Base-by-base conservation (phyloP, 2,329 filamentous ascomycete species). In the Ceratocystis cubensis region DNA sequence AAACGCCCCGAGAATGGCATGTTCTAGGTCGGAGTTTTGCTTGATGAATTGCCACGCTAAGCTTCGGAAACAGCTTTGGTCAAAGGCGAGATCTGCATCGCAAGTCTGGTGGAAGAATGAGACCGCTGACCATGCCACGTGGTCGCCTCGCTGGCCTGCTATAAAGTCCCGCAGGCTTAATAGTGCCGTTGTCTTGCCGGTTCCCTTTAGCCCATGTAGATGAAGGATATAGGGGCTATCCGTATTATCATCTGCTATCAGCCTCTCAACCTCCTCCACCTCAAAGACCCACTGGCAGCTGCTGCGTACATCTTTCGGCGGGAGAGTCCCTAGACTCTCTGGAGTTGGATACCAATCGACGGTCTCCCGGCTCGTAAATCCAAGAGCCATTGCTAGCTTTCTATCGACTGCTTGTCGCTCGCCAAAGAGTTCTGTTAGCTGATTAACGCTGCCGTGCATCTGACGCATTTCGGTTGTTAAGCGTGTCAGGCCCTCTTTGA, bases 151-250 rank as follows among this genome's bases (percentile, higher is more conserved):
- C 2, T 4, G 20, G 2, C 13, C 28, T 15, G 28, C 30, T n/a
- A 64, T 5, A n/a, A 33, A 46, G 3, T 10, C 62, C 1, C 25
- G 7, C 44, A 64, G 25, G 2, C 13, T 20, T 22, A 50, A 13
- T 10, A 64, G 62, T 20, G 44, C 62, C 15, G 62, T 17, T 5
- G 62, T 64, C 45, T 64, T 64, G 17, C 62, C 62, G 1, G 62
- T 56, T 1, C 62, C 62, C 25, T 20, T 33, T 13, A 7, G 46
- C n/a, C 62, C 62, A 22, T 56, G 7, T 3, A 64, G 20, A 25
- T 28, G 41, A 28, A 63, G 7, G 17, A 63, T 37, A 17, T 44
- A 15, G 41, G 33, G 61, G 25, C 25, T 25, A 25, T n/a, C 28
- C 30, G 20, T 7, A 46, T 28, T 25, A 8, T 6, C 22, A 8